Base-by-base conservation (phyloP, 352 stramenopile genomes). In the Pythium sukuiense region DNA sequence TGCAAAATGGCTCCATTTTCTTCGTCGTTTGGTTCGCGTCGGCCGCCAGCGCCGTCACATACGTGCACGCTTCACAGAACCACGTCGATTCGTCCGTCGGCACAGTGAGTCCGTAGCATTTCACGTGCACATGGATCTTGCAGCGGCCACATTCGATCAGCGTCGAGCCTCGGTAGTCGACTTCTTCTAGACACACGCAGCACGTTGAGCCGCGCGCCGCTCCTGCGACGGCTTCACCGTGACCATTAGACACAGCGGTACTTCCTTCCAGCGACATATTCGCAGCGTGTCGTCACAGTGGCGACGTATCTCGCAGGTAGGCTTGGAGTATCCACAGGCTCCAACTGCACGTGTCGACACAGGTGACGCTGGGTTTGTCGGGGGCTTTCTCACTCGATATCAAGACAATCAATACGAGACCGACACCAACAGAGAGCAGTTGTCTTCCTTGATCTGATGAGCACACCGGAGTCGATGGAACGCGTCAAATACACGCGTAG, bases 151-250 rank as follows among this genome's bases (percentile, higher is more conserved):
- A 96, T n/a, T 76, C 74, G 16, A 94, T 66, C 16, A 96, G 75
- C 43, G 81, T 64, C 49, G 73, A 87, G 27, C 70, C 78, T 39
- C 84, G 72, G 64, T 86, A 84, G 61, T 93, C 85, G 13, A 79
- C 60, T 32, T 72, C 60, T 59, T 92, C 82, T 41, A 96, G 85
- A 59, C 87, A 96, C 52, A 96, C 80, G 55, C 80, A 90, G 64
- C 86, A 94, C 35, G 52, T 67, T 24, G 26, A 11, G 29, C 56
- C 58, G 39, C 12, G 54, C 30, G n/a, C 33, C 5, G 18, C 18
- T 8, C 5, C 52, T 32, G 20, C 29, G 3, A 24, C 29, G 39
- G 13, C 39, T 24, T 33, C 55, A 26, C 56, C 54, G 30, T 24
- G 20, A 24, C 50, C 48, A 18, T 16, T 54, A 12, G n/a, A 33